Evolutionary conservation across 768 basidiomycete genomes (phyloP), one percentile per base, ranked within the genome.

Genomic region (Hygrophorus pudorinus): DNA sequence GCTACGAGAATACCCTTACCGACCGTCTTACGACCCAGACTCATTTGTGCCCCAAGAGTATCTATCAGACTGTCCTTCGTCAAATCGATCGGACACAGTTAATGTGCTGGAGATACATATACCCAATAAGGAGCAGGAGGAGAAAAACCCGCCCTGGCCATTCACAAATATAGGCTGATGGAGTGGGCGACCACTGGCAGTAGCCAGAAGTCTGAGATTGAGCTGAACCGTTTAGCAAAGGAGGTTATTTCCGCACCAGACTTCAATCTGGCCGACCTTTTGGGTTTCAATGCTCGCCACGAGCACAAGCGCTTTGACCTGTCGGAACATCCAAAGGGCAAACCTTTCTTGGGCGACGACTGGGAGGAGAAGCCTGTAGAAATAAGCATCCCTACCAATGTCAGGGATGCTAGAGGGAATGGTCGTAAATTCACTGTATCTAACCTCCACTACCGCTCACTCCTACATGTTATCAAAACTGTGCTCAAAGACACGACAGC

Each of bases 131-230:
- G n/a, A 13, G 17, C 17, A 35, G 13, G n/a, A 13, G 5, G 17
- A 16, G 13, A 46, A 16, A 12, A 37, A 1, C 21, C 8, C 50
- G 49, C 1, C 60, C 61, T 5, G 58, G 51, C 51, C 53, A 20
- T 58, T 50, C 48, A 30, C 28, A 20, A 56, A 54, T 52, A 42
- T 40, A 6, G 51, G 2, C 52, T 60, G 13, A 51, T 60, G 55
- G 13, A 45, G 3, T 66, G 65, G 65, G 45, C 52, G 4, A 62
- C 60, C 35, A 51, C 50, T 8, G 56, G 60, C 0, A 48, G 54
- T 2, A 53, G 29, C 21, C 34, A 18, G 0, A 66, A 65, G 38
- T 62, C 63, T 2, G 39, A 45, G 2, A 24, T 14, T 0, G 59
- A 64, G 24, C 37, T 61, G 0, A 41, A 64, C 10, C 44, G 42